These are phyloP conservation scores for Nicotiana otophora DNA, from an alignment of 257 asterid species.

Conservation along the genomic window DNA sequence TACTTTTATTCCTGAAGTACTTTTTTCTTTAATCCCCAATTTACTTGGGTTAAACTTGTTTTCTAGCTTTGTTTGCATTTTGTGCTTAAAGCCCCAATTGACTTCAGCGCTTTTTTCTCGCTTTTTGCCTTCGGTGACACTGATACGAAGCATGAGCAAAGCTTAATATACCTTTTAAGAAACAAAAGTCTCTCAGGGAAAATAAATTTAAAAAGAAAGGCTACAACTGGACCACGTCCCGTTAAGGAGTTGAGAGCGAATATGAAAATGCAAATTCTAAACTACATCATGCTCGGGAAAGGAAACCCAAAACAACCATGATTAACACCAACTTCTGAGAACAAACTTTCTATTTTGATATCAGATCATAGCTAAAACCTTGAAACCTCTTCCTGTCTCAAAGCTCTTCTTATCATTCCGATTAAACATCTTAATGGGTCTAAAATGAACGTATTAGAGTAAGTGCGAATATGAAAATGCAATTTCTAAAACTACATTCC, in stretches of 20 bases:
- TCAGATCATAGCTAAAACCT: background rate
- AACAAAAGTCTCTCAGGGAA: background rate
- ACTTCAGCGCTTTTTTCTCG: too few relatives aligned
- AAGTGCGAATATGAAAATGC: background rate
- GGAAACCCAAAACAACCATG: background rate
- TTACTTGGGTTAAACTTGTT: too few relatives aligned
- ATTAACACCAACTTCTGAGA: background rate
- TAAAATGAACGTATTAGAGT: background rate
- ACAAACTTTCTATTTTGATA: background rate
- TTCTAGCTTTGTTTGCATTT: too few relatives aligned
- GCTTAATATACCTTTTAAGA: background rate
- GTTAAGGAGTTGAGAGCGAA: background rate
- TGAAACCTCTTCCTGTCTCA: background rate
- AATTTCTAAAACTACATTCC: background rate
- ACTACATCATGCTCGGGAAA: background rate
- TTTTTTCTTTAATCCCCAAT: too few relatives aligned
- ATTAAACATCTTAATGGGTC: background rate
- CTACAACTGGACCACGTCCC: background rate
- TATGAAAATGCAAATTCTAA: background rate
- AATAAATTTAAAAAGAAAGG: background rate
- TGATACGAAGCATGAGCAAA: too few relatives aligned
- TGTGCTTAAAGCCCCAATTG: too few relatives aligned
- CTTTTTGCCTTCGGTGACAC: too few relatives aligned
- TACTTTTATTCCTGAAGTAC: too few relatives aligned
- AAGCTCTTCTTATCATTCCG: background rate